Conservation (phyloP, 192 early-diverging fungal species). For the Coemansia asiatica region DNA sequence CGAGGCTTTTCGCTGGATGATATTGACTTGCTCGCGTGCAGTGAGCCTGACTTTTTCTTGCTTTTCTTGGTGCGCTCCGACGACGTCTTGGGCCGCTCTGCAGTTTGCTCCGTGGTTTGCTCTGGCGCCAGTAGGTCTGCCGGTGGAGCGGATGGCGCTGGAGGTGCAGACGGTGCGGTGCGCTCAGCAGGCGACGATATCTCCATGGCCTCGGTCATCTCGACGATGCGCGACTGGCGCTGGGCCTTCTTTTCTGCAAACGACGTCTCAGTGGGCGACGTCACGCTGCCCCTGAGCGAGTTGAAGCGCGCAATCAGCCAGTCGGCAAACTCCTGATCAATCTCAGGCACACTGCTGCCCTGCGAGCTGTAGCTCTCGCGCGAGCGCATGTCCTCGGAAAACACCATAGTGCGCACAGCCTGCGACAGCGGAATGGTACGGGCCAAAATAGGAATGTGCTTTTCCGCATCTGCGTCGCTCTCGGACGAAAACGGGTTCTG, state of each 20-base stretch:
- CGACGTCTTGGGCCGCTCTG: neutral
- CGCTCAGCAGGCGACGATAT: neutral
- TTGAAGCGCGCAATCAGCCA: constrained; percentile 52
- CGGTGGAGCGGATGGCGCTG: neutral
- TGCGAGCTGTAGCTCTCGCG: constrained; percentile 47
- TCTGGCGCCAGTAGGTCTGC: neutral
- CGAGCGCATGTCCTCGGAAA: constrained; percentile 41
- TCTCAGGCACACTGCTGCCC: constrained; percentile 27
- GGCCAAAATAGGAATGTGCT: constrained; percentile 43
- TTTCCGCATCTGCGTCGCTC: constrained; percentile 19
- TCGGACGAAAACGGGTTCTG: constrained; percentile 49
- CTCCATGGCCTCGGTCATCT: neutral
- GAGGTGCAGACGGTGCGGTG: neutral
- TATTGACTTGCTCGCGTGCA: constrained; percentile 14
- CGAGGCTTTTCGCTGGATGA: constrained; percentile 13
- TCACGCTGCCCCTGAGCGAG: constrained; percentile 19
- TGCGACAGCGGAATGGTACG: constrained; percentile 48
- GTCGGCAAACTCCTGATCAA: constrained; percentile 48
- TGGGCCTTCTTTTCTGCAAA: constrained; percentile 20
- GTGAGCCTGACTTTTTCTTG: constrained; percentile 9
- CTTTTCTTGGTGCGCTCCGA: constrained; percentile 1
- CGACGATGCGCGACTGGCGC: constrained; percentile 4
- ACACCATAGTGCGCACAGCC: constrained; percentile 44
- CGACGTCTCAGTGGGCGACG: constrained; percentile 28
- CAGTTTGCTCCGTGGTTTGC: neutral